Conservation (phyloP, 2,329 filamentous ascomycete species). For the Botrytis sinoallii region DNA sequence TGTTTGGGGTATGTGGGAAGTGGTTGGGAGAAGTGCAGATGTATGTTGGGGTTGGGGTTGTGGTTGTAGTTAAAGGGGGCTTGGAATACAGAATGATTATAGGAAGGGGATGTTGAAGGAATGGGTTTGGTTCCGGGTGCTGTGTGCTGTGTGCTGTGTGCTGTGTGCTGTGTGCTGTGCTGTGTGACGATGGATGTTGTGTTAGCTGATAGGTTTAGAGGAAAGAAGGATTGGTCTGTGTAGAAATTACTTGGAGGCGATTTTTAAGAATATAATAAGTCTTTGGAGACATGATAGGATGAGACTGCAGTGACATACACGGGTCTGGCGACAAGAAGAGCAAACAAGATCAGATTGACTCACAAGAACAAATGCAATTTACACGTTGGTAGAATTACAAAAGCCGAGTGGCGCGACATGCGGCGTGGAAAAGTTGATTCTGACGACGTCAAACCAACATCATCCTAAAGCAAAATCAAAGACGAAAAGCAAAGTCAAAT, state of each 20-base stretch:
- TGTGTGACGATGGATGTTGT: not conserved
- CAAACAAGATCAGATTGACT: not conserved
- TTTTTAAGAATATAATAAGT: not conserved
- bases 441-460: not conserved
- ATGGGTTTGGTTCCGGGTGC: no score
- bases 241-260: not conserved
- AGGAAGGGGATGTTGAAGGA: no score
- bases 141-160: not conserved
- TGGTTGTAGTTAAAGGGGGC: not conserved
- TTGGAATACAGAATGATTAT: not conserved
- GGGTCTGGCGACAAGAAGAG: not conserved
- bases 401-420: not conserved
- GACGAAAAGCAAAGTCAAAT: no score
- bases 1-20: not conserved
- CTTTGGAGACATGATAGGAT: not conserved
- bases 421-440: constrained; percentile 1
- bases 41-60: not conserved
- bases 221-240: not conserved
- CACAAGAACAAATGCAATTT: not conserved
- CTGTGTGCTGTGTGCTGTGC: not conserved
- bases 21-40: not conserved
- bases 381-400: not conserved
- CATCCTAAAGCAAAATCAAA: not conserved
- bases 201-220: not conserved
- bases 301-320: not conserved